These are phyloP conservation scores for Proliferodiscus dingleyae DNA, from an alignment of 2,329 filamentous ascomycete genomes.

Conservation along the genomic window DNA sequence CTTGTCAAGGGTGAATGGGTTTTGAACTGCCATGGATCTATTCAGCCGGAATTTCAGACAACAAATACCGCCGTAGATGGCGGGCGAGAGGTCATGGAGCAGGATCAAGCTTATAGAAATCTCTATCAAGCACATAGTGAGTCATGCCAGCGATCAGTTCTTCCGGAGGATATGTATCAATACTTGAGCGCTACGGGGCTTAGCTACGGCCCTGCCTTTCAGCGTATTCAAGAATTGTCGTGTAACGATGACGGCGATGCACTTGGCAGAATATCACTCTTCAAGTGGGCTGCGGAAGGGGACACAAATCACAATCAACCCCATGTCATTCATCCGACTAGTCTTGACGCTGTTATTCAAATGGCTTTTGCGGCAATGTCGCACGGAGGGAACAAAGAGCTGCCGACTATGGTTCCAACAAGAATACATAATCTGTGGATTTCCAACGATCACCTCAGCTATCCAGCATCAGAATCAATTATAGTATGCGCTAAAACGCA, in stretches of 20 bases:
- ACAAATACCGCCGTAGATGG: not conserved
- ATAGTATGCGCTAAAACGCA: too few relatives aligned
- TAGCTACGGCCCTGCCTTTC: too few relatives aligned
- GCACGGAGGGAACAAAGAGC: not conserved
- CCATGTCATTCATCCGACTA: conserved; percentile 6
- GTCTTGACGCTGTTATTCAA: conserved; percentile 5
- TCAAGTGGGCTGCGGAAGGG: not conserved
- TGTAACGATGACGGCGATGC: too few relatives aligned
- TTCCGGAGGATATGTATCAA: too few relatives aligned
- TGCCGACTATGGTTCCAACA: conserved; percentile 4
- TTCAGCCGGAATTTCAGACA: conserved; percentile 23
- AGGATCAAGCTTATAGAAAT: too few relatives aligned
- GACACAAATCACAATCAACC: not conserved
- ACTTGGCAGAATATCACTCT: not conserved
- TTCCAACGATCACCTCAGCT: not conserved
- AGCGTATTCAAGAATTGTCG: too few relatives aligned
- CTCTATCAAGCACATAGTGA: too few relatives aligned
- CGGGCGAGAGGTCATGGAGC: not conserved
- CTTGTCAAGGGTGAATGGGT: conserved; percentile 22
- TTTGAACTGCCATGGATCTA: conserved; percentile 32
- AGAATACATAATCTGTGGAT: conserved; percentile 3
- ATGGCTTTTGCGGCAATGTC: conserved; percentile 1
- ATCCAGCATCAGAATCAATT: too few relatives aligned
- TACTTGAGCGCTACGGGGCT: too few relatives aligned
- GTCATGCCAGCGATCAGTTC: too few relatives aligned